Evolutionary conservation across 1,284 basidiomycete genomes (phyloP), one percentile per base, ranked within the genome.

Genomic region (Ustilago lituana): DNA sequence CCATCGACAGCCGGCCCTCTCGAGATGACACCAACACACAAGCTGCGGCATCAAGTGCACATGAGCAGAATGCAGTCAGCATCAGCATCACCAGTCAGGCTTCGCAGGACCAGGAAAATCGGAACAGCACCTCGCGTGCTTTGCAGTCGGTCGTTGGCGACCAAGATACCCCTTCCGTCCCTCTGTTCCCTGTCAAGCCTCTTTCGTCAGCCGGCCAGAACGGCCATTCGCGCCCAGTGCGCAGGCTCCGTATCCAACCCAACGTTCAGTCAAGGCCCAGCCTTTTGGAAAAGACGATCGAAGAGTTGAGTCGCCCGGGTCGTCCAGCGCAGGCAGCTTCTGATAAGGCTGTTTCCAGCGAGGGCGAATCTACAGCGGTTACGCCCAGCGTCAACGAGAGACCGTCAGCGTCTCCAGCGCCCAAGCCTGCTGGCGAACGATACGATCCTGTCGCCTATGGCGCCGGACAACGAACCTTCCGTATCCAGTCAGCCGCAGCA

Each of bases 201-300:
- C n/a, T 32, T 14, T 37, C 39, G 2, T 17, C 29, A 2, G 37
- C 26, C 3, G 23, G 24, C 10, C 40, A 26, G n/a, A 41, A 32
- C 11, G 55, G 46, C n/a, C 23, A 29, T 9, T 37, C 32, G 5
- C 40, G 62, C 20, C 62, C 55, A 2, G 35, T 45, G 32, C 50
- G 62, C 14, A 49, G 39, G 37, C 55, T 65, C 26, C 55, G 55
- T 5, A 65, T 65, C 19, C 46, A 58, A 26, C 62, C 62, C 37
- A 65, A 65, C 11, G 43, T 55, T 8, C 62, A 65, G 47, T 58
- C 62, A 3, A n/a, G 62, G 7, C 55, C 39, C 2, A 65, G 62
- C 29, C 41, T 65, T 11, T 31, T 65, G 20, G 55, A 65, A n/a
- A 29, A 20, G 41, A 65, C 62, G 0, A 65, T 58, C 55, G 47